Evolutionary conservation across 1,284 basidiomycete genomes (phyloP), one percentile per base, ranked within the genome.

Genomic region (Violaceomyces palustris): DNA sequence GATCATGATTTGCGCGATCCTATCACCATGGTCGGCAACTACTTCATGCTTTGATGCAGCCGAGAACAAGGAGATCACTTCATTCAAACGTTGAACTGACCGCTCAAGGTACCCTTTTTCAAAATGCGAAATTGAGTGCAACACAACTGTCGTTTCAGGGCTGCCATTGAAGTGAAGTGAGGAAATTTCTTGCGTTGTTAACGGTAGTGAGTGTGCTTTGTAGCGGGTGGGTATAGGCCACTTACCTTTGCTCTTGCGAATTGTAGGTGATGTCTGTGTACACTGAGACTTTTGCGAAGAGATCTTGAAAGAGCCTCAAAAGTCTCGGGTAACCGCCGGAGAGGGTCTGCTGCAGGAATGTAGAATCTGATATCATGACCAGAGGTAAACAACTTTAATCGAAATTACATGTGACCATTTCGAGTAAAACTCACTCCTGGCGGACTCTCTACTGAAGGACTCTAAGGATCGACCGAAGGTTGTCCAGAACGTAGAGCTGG

Each of bases 241-340:
- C 74, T 38, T 42, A 87, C 88, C 87, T 91, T 75, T 96, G 92
- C 39, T 86, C 80, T 6, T 80, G 78, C 37, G 83, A 80, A 0
- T 83, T 84, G 72, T 97, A 97, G 4, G 87, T 78, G 0, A 92
- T 93, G 70, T 96, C 91, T 0, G 92, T 94, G 64, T 94, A 87
- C 4, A 94, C 84, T 1, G 88, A 83, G 37, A 96, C 91, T 73
- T 91, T 91, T 15, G 86, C 83, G 70, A 97, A 96, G 74, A 97
- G 93, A 30, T 91, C 89, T 43, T 97, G 91, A 74, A 97, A 91
- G 10, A 94, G 78, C 11, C 93, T 81, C 6, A 97, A 73, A 3
- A 97, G 77, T 38, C 82, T 81, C 1, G 89, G 87, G 75, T 97
- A 96, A 5, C 50, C 56, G 6, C 17, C 42, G 14, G 85, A 84